Evolutionary conservation across 768 basidiomycete species (phyloP), one percentile per base, ranked within the genome.

Genomic region (Hebeloma cylindrosporum): DNA sequence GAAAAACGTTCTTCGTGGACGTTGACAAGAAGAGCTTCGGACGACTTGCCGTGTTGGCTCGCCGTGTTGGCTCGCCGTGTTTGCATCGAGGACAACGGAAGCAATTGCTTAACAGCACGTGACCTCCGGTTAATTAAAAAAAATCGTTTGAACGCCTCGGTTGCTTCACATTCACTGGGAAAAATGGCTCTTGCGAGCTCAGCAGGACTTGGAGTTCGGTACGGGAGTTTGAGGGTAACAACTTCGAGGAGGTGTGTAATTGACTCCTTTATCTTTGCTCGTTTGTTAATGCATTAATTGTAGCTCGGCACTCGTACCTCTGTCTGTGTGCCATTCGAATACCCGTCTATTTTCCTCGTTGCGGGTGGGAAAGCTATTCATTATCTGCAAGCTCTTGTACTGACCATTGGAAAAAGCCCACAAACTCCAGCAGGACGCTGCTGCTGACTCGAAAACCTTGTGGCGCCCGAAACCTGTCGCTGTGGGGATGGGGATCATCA

Each of bases 401-500:
- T 31, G 11, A 9, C 26, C 25, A 13, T 14, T 17, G 3, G 9
- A 8, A 30, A 22, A 28, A 21, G 17, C 37, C 27, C 29, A 36
- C 34, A 43, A 43, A 41, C 26, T 21, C 14, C 23, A 5, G 39
- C 22, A 31, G 32, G 5, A 16, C n/a, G 11, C 20, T 31, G 14
- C 11, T 14, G 8, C 13, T 23, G 16, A 10, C 13, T 9, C 38
- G 30, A 23, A 16, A 17, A n/a, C 18, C 25, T 28, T 10, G n/a
- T 14, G 22, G 26, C 27, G 40, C 33, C 11, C 26, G 47, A 13
- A 42, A 37, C 25, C 20, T 48, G 34, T 50, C 48, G 7, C n/a
- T 50, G 18, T 50, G 48, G 48, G 48, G 40, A 18, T 42, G 29
- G 40, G 40, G 48, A 13, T 44, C 36, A 3, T 40, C 50, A 10